Evolutionary conservation across 108 stramenopile genomes (phyloP).

Genomic region (Poteriospumella lacustris): DNA sequence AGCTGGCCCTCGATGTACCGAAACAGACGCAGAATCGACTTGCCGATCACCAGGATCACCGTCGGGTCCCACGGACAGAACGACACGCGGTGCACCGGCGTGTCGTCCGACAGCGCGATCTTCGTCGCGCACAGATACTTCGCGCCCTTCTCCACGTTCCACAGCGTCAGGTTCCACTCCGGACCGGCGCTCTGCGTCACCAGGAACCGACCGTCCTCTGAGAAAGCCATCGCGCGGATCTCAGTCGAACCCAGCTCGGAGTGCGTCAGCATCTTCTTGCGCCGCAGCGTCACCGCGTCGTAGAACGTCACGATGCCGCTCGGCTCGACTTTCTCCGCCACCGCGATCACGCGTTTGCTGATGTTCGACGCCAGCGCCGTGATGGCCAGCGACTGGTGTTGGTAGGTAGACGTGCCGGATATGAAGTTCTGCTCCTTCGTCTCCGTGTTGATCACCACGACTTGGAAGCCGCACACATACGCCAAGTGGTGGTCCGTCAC

Average conservation of each 20-base stretch:
- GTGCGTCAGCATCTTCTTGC: slow-evolving; percentile 45
- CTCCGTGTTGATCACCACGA: slow-evolving; percentile 49
- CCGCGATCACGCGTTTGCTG: slow-evolving; percentile 39
- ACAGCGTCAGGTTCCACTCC: slow-evolving; percentile 51
- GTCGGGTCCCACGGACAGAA: slow-evolving; percentile 51
- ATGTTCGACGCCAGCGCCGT: slow-evolving; percentile 45
- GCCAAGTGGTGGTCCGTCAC: slow-evolving; percentile 47
- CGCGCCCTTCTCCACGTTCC: slow-evolving; percentile 50
- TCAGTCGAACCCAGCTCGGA: slow-evolving; percentile 39
- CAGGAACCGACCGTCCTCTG: slow-evolving; percentile 45
- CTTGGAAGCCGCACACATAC: slow-evolving; percentile 48
- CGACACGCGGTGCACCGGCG: slow-evolving; percentile 40
- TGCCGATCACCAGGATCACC: slow-evolving; percentile 54
- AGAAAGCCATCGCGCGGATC: slow-evolving; percentile 42
- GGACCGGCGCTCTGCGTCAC: slow-evolving; percentile 55
- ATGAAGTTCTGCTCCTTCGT: slow-evolving; percentile 45
- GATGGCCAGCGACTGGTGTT: slow-evolving; percentile 32
- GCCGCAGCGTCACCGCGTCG: slow-evolving; percentile 41
- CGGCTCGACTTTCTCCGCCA: slow-evolving; percentile 39
- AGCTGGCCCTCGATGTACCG: slow-evolving; percentile 47
- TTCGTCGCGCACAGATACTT: slow-evolving; percentile 39
- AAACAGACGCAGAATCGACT: slow-evolving; percentile 47
- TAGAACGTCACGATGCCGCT: slow-evolving; percentile 40
- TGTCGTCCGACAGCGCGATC: slow-evolving; percentile 24
- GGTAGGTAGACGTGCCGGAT: slow-evolving; percentile 32